Percentiles rank a stretch among this genome's conserved stretches.
phyloP scores from a whole-genome alignment of 2,329 filamentous ascomycete species.

The Epichloe sibirici region DNA sequence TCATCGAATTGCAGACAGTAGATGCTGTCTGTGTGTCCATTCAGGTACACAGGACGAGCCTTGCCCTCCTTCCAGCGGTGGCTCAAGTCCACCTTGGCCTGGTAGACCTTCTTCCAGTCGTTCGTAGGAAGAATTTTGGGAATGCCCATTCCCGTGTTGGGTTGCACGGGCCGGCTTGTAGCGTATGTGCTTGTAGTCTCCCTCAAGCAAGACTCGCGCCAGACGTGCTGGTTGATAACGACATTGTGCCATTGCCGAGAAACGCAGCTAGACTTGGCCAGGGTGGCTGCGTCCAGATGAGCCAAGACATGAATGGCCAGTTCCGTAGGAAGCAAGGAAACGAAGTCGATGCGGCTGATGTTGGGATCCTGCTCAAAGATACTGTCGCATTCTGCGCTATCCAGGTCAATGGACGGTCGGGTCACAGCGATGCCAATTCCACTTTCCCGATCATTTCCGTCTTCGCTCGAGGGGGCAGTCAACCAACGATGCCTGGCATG shows the following conservation, averaged over 20 bases:
- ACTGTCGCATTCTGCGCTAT: constrained; percentile 21
- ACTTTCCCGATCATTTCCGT: constrained; percentile 47
- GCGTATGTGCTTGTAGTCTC: constrained; percentile 50
- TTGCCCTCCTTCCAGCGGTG: constrained; percentile 68
- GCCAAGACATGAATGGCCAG: constrained; percentile 47
- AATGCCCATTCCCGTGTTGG: constrained; percentile 45
- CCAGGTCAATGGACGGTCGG: constrained; percentile 25
- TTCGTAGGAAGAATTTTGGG: constrained; percentile 46
- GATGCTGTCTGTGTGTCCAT: constrained; percentile 89
- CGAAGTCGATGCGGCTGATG: constrained; percentile 46
- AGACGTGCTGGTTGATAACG: constrained; percentile 43
- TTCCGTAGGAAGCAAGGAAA: constrained; percentile 42
- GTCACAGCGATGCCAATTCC: constrained; percentile 50
- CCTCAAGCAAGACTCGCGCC: constrained; percentile 50
- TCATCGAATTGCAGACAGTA: constrained; percentile 98
- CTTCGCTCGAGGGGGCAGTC: constrained; percentile 27
- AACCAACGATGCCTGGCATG: constrained; percentile 30
- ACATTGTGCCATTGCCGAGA: constrained; percentile 37
- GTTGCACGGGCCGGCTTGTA: constrained; percentile 37
- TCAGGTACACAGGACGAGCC: constrained; percentile 75
- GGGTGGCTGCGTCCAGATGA: constrained; percentile 39
- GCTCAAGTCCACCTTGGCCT: constrained; percentile 63
- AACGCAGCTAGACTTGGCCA: constrained; percentile 37
- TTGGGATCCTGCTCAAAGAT: constrained; percentile 21
- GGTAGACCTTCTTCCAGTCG: constrained; percentile 80